These are phyloP conservation scores for Solanum corneliomulleri DNA, from an alignment of 257 asterid genomes.

Conservation along the genomic window DNA sequence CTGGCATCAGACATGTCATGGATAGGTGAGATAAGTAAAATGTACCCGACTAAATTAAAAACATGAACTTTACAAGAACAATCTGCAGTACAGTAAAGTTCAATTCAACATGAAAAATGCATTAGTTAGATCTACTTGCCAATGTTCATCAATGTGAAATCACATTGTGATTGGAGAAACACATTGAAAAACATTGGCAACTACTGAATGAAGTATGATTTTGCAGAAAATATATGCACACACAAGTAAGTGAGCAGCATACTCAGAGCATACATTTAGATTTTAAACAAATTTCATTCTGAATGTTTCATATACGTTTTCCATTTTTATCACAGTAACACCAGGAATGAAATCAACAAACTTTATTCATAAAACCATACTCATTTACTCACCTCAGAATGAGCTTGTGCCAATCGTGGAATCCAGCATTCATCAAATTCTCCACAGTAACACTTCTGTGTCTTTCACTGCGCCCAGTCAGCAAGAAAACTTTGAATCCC, in stretches of 20 bases:
- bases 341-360: neutral
- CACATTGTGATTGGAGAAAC: neutral
- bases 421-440: slow-evolving; percentile 60
- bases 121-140: neutral
- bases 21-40: no score
- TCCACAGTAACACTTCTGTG: slow-evolving; percentile 44
- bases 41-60: no score
- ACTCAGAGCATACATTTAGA: neutral
- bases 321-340: neutral
- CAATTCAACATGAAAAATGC: neutral
- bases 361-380: neutral
- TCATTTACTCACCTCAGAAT: slow-evolving; percentile 42
- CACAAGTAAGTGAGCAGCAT: neutral
- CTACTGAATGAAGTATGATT: neutral
- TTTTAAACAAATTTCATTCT: neutral
- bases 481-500: slow-evolving; percentile 51
- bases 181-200: neutral
- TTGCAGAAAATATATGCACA: neutral
- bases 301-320: neutral
- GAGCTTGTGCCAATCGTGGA: slow-evolving; percentile 62
- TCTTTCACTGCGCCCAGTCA: slow-evolving; percentile 76
- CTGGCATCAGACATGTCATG: no score
- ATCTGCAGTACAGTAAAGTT: neutral
- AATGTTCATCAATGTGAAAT: neutral
- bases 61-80: neutral